Percentiles rank a stretch among this genome's conserved stretches.
Evolutionary conservation across 768 basidiomycete species (phyloP).

Genomic region (Lentinus tigrinus): DNA sequence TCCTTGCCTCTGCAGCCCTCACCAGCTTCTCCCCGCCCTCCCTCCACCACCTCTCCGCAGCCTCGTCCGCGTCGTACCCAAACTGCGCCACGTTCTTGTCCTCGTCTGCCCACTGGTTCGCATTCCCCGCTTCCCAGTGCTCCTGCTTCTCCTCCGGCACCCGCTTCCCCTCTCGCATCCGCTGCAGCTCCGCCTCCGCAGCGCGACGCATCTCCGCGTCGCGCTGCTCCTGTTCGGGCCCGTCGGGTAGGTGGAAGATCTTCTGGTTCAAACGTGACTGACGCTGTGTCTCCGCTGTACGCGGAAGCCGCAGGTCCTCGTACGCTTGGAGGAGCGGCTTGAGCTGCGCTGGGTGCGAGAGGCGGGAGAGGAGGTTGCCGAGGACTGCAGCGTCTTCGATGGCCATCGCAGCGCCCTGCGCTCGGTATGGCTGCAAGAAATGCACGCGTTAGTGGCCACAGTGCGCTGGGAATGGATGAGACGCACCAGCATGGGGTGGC

Average conservation of each 20-base stretch:
- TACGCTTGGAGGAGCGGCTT: conserved; percentile 49
- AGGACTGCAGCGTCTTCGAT: conserved; percentile 53
- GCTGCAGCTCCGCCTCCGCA: conserved; percentile 40
- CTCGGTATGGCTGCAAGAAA: conserved; percentile 37
- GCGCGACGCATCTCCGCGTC: conserved; percentile 51
- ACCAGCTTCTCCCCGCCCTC: conserved; percentile 24
- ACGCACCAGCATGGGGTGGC: conserved; percentile 44
- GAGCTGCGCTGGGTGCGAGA: conserved; percentile 44
- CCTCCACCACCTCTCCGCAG: conserved; percentile 50
- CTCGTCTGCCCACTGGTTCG: not conserved
- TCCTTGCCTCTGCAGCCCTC: not conserved
- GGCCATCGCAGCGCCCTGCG: conserved; percentile 44
- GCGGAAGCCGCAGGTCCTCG: conserved; percentile 47
- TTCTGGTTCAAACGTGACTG: conserved; percentile 50
- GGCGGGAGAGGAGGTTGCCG: conserved; percentile 45
- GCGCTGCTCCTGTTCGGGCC: conserved; percentile 48
- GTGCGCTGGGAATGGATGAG: not conserved
- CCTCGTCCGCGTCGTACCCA: conserved; percentile 53
- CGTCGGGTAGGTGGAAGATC: conserved; percentile 57
- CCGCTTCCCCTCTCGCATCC: conserved; percentile 16
- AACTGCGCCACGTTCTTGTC: conserved; percentile 41
- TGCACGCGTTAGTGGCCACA: not conserved
- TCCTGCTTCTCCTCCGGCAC: not conserved
- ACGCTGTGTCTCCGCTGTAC: conserved; percentile 48
- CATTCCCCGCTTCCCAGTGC: not conserved